Evolutionary conservation across 2,329 filamentous ascomycete genomes (phyloP), one percentile per base, ranked within the genome.

Genomic region (Mollisiaceae sp.): DNA sequence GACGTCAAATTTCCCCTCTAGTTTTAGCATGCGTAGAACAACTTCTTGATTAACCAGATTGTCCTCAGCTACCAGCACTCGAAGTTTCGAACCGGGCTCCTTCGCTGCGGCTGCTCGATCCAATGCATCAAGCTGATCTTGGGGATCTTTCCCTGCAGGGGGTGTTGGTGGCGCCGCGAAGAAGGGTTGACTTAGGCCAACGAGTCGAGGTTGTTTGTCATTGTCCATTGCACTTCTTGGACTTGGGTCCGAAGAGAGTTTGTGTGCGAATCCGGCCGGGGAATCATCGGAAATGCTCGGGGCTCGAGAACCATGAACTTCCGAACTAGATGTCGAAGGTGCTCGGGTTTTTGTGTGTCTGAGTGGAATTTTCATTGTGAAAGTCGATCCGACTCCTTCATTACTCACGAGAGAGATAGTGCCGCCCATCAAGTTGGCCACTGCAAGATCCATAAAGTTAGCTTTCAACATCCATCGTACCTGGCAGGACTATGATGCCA

Each of bases 21-120:
- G 83, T 76, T 92, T 93, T 35, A 90, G 80, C 85, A 90, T 87
- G 60, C 85, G 86, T 62, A 88, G 79, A 4, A 88, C 79, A 69
- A 88, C 85, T 75, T 88, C 85, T 72, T 87, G 85, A 69, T 88
- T 88, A 32, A 87, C 83, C 59, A 86, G 85, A 75, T 91, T 91
- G 74, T 91, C 88, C 77, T 97, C 94, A 0, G 94, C 94, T 14
- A 97, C 93, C 9, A 97, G 82, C 0, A 97, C 92, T 20, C 91
- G 89, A 50, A 97, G 83, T 70, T 89, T 93, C 36, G 84, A 81
- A 15, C 79, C 80, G 35, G 82, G 83, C 2, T 83, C 83, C 75
- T 90, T 86, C 65, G 78, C 85, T 1, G 86, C 86, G 68, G 89
- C 85, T 9, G 87, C 89, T 43, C 86, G 84, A 67, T 91, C 85